Conservation (phyloP, 441 rosid genomes). For the Bocquillonia castaneifolia region DNA sequence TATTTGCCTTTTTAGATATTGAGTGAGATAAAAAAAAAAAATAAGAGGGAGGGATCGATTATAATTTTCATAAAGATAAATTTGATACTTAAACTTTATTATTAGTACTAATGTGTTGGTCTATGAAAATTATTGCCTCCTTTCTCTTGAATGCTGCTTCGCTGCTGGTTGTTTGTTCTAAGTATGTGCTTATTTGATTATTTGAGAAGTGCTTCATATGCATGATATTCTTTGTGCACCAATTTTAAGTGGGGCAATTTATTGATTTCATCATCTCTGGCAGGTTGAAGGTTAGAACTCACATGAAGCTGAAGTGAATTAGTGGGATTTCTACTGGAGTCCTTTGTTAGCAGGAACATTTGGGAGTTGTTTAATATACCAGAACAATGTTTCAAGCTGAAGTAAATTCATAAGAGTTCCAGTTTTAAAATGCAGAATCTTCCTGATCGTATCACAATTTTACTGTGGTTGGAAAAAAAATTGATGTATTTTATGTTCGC, state of each 20-base stretch:
- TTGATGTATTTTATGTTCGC: not conserved
- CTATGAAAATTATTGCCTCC: too few species aligned
- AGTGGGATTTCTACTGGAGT: not conserved
- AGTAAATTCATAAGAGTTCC: not conserved
- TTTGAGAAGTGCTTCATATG: not conserved
- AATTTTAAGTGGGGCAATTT: not conserved
- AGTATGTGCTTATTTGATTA: not conserved
- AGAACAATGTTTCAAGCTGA: not conserved
- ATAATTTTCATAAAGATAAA: too few species aligned
- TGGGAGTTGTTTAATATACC: not conserved
- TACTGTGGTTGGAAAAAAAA: not conserved
- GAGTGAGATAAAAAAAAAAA: too few species aligned
- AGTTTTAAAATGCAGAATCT: not conserved
- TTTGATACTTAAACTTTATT: too few species aligned
- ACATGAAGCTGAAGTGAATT: not conserved
- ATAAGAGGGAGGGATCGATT: too few species aligned
- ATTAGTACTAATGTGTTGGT: too few species aligned
- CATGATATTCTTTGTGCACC: not conserved
- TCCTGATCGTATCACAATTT: not conserved
- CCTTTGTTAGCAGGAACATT: not conserved
- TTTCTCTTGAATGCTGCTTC: too few species aligned
- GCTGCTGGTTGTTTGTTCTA: too few species aligned
- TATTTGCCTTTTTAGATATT: too few species aligned
- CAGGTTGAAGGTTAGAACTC: conserved; percentile 33
- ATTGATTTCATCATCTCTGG: conserved; percentile 4